phyloP scores from a whole-genome alignment of 2,329 filamentous ascomycete genomes.

The Rhinocladiella mackenziei region DNA sequence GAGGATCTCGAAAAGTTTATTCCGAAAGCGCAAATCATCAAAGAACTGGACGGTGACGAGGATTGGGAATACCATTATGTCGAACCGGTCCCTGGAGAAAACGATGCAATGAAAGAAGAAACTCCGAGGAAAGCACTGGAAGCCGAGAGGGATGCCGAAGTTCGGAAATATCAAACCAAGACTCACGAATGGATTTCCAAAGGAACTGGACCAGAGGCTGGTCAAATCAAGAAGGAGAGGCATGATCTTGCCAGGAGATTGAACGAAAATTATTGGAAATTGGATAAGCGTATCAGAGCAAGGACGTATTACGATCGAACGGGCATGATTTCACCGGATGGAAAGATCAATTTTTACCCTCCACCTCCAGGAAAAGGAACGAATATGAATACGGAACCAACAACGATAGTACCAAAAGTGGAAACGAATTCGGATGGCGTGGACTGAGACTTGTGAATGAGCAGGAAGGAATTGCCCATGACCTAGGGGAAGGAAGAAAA shows the following conservation, averaged over 20 bases:
- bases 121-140: slow-evolving; percentile 61
- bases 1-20: slow-evolving; percentile 78
- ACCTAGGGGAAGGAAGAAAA: not conserved
- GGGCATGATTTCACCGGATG: slow-evolving; percentile 65
- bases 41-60: slow-evolving; percentile 81
- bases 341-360: slow-evolving; percentile 69
- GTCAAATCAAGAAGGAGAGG: slow-evolving; percentile 54
- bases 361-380: slow-evolving; percentile 23
- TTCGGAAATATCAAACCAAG: slow-evolving; percentile 67
- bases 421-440: slow-evolving; percentile 26
- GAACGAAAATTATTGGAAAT: slow-evolving; percentile 74
- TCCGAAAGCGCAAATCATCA: slow-evolving; percentile 64
- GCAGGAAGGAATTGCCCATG: not conserved
- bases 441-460: slow-evolving; percentile 14
- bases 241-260: slow-evolving; percentile 60
- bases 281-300: slow-evolving; percentile 84
- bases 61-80: slow-evolving; percentile 78
- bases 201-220: slow-evolving; percentile 45
- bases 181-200: slow-evolving; percentile 71
- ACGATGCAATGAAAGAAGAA: slow-evolving; percentile 68
- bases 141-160: slow-evolving; percentile 60
- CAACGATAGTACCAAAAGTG: slow-evolving; percentile 8
- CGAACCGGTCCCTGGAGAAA: slow-evolving; percentile 73
- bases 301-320: slow-evolving; percentile 79
- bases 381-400: slow-evolving; percentile 14